phyloP scores from a whole-genome alignment of 2,329 filamentous ascomycete species.

The Biscogniauxia mediterranea region DNA sequence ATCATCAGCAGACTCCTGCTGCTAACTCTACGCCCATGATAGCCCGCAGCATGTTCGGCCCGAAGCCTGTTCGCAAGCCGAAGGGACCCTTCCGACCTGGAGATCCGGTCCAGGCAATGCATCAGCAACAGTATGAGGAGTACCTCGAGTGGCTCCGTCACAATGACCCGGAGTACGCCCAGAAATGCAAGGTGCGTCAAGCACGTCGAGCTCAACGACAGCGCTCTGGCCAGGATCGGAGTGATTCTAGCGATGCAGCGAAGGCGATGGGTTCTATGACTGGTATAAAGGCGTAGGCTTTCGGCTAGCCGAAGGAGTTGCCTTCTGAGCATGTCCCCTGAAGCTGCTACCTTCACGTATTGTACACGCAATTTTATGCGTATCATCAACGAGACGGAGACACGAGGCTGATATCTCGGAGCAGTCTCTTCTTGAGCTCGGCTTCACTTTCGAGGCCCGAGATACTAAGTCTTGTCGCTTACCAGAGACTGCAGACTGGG shows the following conservation, averaged over 20 bases:
- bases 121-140: constrained; percentile 31
- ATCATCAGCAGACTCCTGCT: neutral
- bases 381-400: neutral
- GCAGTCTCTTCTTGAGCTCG: too few species aligned
- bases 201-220: constrained; percentile 25
- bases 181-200: constrained; percentile 30
- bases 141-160: constrained; percentile 30
- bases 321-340: neutral
- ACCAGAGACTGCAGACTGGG: too few species aligned
- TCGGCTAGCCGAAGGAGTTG: neutral
- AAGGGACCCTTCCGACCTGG: constrained; percentile 21
- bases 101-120: constrained; percentile 18
- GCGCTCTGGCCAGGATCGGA: neutral
- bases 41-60: constrained; percentile 27
- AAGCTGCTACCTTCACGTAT: neutral
- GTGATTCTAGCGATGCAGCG: neutral
- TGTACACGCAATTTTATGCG: neutral
- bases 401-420: too few species aligned
- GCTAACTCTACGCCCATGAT: neutral
- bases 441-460: too few species aligned
- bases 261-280: neutral
- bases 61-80: constrained; percentile 34
- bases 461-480: too few species aligned
- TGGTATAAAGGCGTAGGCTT: neutral
- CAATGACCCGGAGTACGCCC: constrained; percentile 24